These are phyloP conservation scores for Pichia gijzeniarum DNA, from an alignment of 805 yeast species.

Conservation along the genomic window DNA sequence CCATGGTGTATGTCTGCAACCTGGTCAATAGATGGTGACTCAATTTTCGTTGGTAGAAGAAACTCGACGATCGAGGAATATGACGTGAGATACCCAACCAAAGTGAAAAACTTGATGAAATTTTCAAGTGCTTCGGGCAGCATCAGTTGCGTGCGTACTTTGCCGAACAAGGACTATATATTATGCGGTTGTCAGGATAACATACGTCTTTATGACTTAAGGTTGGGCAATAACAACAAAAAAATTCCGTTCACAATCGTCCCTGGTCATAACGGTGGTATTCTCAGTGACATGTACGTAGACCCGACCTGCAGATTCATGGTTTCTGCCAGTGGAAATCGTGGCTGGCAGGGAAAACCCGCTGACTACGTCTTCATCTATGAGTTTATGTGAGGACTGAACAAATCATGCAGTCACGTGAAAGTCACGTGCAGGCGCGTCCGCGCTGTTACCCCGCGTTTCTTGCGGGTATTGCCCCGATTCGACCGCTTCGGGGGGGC, in stretches of 20 bases:
- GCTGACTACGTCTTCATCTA: slow-evolving; percentile 63
- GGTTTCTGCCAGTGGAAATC: slow-evolving; percentile 86
- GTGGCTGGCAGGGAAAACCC: slow-evolving; percentile 88
- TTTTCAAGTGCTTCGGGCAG: slow-evolving; percentile 90
- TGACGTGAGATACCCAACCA: slow-evolving; percentile 51
- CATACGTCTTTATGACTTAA: slow-evolving; percentile 75
- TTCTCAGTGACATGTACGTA: slow-evolving; percentile 64
- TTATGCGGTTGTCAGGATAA: slow-evolving; percentile 90
- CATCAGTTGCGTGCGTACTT: slow-evolving; percentile 68
- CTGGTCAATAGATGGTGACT: slow-evolving; percentile 83
- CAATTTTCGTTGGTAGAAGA: slow-evolving; percentile 78
- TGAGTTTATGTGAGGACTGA: slow-evolving; percentile 6
- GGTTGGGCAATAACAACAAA: slow-evolving; percentile 15
- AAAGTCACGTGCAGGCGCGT: not conserved
- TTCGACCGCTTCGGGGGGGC: not conserved
- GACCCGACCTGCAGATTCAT: slow-evolving; percentile 86
- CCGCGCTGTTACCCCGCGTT: not conserved
- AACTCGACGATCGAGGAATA: slow-evolving; percentile 80
- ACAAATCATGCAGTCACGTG: too few species aligned
- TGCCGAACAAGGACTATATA: slow-evolving; percentile 76
- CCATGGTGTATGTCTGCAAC: slow-evolving; percentile 93
- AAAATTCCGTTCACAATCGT: slow-evolving; percentile 79
- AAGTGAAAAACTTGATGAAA: slow-evolving; percentile 48
- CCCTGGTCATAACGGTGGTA: slow-evolving; percentile 97
- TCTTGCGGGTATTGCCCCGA: not conserved